phyloP scores from a whole-genome alignment of 176 grass and related monocot genomes.

The Zoysia pacifica region DNA sequence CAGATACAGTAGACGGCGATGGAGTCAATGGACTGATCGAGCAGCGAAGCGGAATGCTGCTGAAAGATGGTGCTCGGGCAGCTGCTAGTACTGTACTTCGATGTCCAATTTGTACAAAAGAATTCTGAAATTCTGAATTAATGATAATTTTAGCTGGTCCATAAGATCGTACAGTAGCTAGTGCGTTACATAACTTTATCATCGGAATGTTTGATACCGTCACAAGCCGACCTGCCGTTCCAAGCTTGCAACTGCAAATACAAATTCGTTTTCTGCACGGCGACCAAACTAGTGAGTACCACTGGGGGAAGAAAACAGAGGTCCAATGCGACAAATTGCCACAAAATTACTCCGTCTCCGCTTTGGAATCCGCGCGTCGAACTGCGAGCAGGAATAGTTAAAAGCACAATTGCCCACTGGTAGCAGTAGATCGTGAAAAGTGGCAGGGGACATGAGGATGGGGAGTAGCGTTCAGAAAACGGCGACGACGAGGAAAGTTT shows the following conservation, averaged over 20 bases:
- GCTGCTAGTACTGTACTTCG: not conserved
- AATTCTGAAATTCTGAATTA: not conserved
- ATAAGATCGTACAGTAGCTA: conserved; percentile 8
- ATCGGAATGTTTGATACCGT: conserved; percentile 26
- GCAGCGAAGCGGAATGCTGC: not conserved
- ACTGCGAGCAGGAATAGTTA: conserved; percentile 23
- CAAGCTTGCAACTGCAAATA: not conserved
- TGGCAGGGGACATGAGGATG: conserved; percentile 29
- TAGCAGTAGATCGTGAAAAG: conserved; percentile 27
- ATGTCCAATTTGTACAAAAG: not conserved
- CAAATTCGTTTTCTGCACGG: not conserved
- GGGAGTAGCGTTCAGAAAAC: conserved; percentile 41
- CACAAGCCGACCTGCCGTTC: conserved; percentile 28
- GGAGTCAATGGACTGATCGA: not conserved
- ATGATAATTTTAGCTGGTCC: not conserved
- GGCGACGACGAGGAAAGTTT: conserved; percentile 6
- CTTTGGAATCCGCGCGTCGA: conserved; percentile 36
- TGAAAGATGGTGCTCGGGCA: not conserved
- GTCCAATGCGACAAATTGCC: conserved; percentile 43
- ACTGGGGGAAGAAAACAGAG: conserved; percentile 33
- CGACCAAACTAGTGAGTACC: not conserved
- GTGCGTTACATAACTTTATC: not conserved
- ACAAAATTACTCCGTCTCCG: conserved; percentile 37
- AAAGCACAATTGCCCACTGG: not conserved
- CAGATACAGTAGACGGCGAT: not conserved